phyloP scores from a whole-genome alignment of 768 basidiomycete species.

The Amanita pseudoporphyria region DNA sequence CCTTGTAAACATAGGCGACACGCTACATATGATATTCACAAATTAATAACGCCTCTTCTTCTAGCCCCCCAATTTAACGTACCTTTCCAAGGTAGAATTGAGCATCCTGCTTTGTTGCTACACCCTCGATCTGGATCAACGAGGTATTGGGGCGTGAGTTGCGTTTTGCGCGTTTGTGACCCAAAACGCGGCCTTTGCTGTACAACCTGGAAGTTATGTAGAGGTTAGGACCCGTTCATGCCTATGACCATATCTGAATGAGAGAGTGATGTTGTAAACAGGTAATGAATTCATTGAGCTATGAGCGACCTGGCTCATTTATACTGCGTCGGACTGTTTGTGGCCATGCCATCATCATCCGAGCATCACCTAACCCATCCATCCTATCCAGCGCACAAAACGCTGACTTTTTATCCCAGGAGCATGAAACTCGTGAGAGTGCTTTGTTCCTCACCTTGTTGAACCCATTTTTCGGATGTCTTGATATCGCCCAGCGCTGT shows the following conservation, averaged over 20 bases:
- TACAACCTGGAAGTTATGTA: conserved; percentile 58
- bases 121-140: conserved; percentile 95
- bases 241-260: conserved; percentile 1
- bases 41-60: not conserved
- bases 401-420: conserved; percentile 5
- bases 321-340: not conserved
- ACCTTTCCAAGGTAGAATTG: conserved; percentile 99
- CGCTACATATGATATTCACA: conserved; percentile 40
- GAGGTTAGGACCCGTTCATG: conserved; percentile 12
- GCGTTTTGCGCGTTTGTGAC: conserved; percentile 98
- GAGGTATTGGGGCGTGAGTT: conserved; percentile 95
- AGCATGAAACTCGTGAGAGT: conserved; percentile 2
- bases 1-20: conserved; percentile 96
- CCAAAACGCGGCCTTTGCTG: conserved; percentile 92
- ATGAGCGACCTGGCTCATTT: not conserved
- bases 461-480: conserved; percentile 59
- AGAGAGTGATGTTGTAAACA: not conserved
- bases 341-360: conserved; percentile 14
- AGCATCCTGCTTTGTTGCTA: conserved; percentile 85
- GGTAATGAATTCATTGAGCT: not conserved
- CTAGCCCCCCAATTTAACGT: conserved; percentile 15
- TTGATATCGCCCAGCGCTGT: conserved; percentile 37
- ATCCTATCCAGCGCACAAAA: conserved; percentile 12
- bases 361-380: conserved; percentile 32
- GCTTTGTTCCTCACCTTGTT: conserved; percentile 52